Evolutionary conservation across 805 yeast species (phyloP), one percentile per base, ranked within the genome.

Genomic region (Lipomyces sp.): DNA sequence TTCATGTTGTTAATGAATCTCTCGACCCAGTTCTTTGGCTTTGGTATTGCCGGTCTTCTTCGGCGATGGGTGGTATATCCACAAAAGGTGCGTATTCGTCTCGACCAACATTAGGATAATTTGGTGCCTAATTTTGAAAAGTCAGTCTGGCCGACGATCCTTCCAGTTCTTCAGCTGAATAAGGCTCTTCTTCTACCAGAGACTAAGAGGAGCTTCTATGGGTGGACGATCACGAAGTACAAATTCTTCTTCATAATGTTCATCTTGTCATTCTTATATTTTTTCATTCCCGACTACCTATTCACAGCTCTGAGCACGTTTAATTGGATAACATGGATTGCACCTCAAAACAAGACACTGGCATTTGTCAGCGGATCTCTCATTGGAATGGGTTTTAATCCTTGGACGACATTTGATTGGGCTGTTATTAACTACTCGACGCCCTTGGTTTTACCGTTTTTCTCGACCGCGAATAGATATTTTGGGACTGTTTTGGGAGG

Each of bases 301-400:
- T 84, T 85, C 76, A 81, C 82, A 37, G 89, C 85, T n/a, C 77
- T 89, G 65, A 83, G 89, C 1, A 80, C 81, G 69, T 86, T 89
- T 73, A 73, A 77, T 33, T 86, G 88, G 81, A 84, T 86, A 50
- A 81, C 88, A 30, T 88, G 92, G 91, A 86, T 86, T 59, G 81
- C 80, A 18, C 84, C 84, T 24, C 75, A 85, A 55, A 85, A 86
- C 74, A 83, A 83, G 60, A 81, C 82, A n/a, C 82, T 87, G 32
- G 87, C 86, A 71, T 89, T 86, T 73, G 78, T 88, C 24, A 87
- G 88, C 71, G 94, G 94, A 59, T 80, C 85, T 6, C 69, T 78
- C 11, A 77, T 84, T 8, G 92, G 92, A n/a, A 77, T 88, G 64
- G 92, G 90, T n/a, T 74, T 86, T 74, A 75, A 87, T 70, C 92